These are phyloP conservation scores for Leccinum fuscescens DNA, from an alignment of 1,284 basidiomycete species.

Conservation along the genomic window DNA sequence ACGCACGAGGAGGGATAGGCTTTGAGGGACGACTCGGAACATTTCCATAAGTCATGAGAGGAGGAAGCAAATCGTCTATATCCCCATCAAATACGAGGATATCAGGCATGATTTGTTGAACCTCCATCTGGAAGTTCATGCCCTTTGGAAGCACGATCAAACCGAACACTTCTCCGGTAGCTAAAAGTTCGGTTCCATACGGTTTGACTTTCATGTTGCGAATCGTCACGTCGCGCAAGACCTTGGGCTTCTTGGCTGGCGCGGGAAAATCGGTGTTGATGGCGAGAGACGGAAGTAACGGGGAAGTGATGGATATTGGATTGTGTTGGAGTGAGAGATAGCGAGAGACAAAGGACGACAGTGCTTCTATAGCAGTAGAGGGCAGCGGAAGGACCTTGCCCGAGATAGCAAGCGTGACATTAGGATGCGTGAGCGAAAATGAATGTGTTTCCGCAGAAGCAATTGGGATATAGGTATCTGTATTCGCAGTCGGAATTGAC, in stretches of 20 bases:
- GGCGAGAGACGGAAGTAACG: slow-evolving; percentile 47
- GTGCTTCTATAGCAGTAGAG: slow-evolving; percentile 41
- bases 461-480: slow-evolving; percentile 40
- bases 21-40: slow-evolving; percentile 51
- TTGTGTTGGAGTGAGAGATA: slow-evolving; percentile 59
- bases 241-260: slow-evolving; percentile 55
- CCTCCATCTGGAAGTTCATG: slow-evolving; percentile 59
- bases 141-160: slow-evolving; percentile 64
- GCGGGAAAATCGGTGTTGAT: slow-evolving; percentile 60
- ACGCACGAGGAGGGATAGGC: slow-evolving; percentile 66
- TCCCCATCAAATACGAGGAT: slow-evolving; percentile 74
- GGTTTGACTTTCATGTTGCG: slow-evolving; percentile 70
- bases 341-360: slow-evolving; percentile 60
- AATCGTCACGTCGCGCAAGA: slow-evolving; percentile 69
- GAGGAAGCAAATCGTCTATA: slow-evolving; percentile 37
- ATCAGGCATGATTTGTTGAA: slow-evolving; percentile 66
- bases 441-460: slow-evolving; percentile 54
- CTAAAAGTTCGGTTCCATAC: slow-evolving; percentile 49
- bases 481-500: slow-evolving; percentile 37
- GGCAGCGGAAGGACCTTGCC: slow-evolving; percentile 61
- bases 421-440: slow-evolving; percentile 62
- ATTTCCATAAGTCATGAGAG: slow-evolving; percentile 13
- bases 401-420: slow-evolving; percentile 56
- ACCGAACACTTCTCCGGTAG: slow-evolving; percentile 65
- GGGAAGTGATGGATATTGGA: slow-evolving; percentile 55